A percentile compares a stretch with the other conserved stretches of the same genome.
Conservation (phyloP, 495 filamentous ascomycete genomes). For the Daldinia caldariorum region DNA sequence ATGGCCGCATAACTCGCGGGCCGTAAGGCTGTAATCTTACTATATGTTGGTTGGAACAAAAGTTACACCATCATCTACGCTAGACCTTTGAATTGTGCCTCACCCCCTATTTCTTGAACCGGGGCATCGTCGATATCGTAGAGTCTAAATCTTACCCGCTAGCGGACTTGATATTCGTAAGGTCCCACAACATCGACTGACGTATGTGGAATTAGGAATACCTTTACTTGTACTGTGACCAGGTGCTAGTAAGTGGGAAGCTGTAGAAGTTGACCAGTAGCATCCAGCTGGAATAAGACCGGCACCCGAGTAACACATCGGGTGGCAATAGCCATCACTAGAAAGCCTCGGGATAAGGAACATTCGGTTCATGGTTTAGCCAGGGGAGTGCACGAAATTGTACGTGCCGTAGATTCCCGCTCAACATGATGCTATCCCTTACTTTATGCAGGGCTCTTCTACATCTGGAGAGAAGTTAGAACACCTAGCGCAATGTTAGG, state of each 20-base stretch:
- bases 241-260: background rate
- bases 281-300: conserved; percentile 12
- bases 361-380: background rate
- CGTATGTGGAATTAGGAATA: background rate
- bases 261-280: background rate
- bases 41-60: conserved; percentile 31
- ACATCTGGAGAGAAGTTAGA: conserved; percentile 22
- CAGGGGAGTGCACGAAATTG: conserved; percentile 6
- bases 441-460: conserved; percentile 33
- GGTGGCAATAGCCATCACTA: conserved; percentile 13
- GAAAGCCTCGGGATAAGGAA: conserved; percentile 5
- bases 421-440: conserved; percentile 35
- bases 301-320: conserved; percentile 8
- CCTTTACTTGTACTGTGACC: conserved; percentile 1
- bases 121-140: conserved; percentile 11
- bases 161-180: conserved; percentile 8
- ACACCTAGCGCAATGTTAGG: conserved; percentile 16
- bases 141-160: conserved; percentile 15
- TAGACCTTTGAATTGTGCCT: conserved; percentile 11
- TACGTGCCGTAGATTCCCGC: conserved; percentile 37
- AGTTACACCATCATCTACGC: conserved; percentile 13
- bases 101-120: conserved; percentile 16
- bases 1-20: conserved; percentile 33
- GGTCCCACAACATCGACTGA: conserved; percentile 15
- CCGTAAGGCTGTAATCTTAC: conserved; percentile 41